Conservation (phyloP, 106 monocot genomes). For the Platanthera zijinensis region DNA sequence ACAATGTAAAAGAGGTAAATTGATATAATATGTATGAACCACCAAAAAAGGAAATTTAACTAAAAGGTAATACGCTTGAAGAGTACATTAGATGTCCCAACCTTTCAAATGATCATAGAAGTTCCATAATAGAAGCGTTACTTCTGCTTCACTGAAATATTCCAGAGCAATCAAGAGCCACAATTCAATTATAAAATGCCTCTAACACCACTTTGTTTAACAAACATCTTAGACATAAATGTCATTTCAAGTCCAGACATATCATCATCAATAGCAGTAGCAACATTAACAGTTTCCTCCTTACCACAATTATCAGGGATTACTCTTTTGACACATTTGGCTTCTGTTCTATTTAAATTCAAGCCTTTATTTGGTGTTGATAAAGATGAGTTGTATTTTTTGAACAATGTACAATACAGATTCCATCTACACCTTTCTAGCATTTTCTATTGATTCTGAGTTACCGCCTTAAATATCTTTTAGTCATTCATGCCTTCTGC, state of each 20-base stretch:
- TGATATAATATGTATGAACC: not conserved
- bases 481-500: not conserved
- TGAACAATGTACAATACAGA: not conserved
- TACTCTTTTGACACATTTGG: not conserved
- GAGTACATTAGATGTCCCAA: not conserved
- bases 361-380: not conserved
- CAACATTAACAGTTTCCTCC: not conserved
- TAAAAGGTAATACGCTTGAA: not conserved
- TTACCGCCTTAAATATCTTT: not conserved
- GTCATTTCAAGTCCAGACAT: not conserved
- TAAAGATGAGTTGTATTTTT: not conserved
- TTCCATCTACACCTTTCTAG: not conserved
- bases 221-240: not conserved
- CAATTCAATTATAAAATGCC: not conserved
- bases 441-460: not conserved
- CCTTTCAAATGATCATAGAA: not conserved
- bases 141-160: not conserved
- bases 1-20: not conserved
- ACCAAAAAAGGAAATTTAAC: not conserved
- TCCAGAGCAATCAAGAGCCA: not conserved
- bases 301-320: not conserved
- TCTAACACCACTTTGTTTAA: not conserved
- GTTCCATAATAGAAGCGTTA: not conserved
- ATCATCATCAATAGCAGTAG: not conserved
- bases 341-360: not conserved